A percentile compares a stretch with the other conserved stretches of the same genome.
Conservation (phyloP, 2,329 filamentous ascomycete species). For the Purpureocillium lavendulum region DNA sequence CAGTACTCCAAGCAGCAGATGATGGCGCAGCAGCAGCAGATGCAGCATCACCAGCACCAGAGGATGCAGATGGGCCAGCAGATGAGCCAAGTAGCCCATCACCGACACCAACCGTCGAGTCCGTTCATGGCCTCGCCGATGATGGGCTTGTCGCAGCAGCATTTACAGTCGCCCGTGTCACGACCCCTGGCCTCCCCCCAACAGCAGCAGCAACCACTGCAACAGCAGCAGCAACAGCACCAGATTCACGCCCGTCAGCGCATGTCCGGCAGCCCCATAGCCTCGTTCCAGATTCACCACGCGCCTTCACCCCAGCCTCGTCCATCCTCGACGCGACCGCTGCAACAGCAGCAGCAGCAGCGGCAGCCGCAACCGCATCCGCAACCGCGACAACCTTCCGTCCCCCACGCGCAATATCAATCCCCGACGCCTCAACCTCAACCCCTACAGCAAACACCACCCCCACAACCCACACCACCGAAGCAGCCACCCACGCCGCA, state of each 20-base stretch:
- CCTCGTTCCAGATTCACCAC: slow-evolving; percentile 11
- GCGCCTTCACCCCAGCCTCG: slow-evolving; percentile 9
- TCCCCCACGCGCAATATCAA: slow-evolving; percentile 4
- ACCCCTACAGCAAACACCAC: slow-evolving; percentile 9
- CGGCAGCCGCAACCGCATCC: slow-evolving; percentile 11
- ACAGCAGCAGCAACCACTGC: slow-evolving; percentile 4
- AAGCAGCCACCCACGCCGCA: slow-evolving; percentile 7
- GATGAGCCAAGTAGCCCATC: neutral
- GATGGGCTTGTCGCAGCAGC: slow-evolving; percentile 1
- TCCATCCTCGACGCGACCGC: slow-evolving; percentile 8
- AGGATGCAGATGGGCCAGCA: slow-evolving; percentile 4
- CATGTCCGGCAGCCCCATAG: neutral
- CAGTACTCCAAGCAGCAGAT: slow-evolving; percentile 13
- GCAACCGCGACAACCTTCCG: slow-evolving; percentile 9
- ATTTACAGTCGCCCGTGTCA: slow-evolving; percentile 1
- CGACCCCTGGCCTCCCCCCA: neutral
- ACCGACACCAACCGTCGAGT: neutral
- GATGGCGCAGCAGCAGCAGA: slow-evolving; percentile 3
- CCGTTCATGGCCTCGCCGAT: neutral
- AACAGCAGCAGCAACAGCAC: slow-evolving; percentile 8
- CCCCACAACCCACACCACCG: slow-evolving; percentile 1
- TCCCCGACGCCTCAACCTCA: slow-evolving; percentile 5
- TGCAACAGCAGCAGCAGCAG: slow-evolving; percentile 19
- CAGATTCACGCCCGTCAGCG: slow-evolving; percentile 7
- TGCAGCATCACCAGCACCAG: slow-evolving; percentile 6